Evolutionary conservation across 164 flowering plant genomes (phyloP), one percentile per base, ranked within the genome.

Genomic region (Houttuynia cordata): DNA sequence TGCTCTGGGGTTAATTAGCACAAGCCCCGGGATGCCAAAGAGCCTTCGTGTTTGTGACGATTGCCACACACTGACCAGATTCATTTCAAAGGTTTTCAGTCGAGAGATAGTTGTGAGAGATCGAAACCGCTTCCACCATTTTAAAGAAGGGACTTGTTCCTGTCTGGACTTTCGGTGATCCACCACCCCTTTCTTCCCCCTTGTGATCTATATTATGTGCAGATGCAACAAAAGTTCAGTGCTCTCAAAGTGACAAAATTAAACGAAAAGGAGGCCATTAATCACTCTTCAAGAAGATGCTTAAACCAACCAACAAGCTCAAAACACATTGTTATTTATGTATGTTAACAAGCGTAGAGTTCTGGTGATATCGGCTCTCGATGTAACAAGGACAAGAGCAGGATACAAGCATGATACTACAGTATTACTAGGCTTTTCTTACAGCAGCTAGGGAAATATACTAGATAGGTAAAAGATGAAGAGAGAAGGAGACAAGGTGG

Each of bases 81-180:
- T 61, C 50, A 34, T 67, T 17, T 67, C 69, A 1, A 61, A 67
- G 69, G 39, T 61, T 19, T 67, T 24, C 61, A 7, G 20, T 1
- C 25, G 69, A 22, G 69, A 67, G 15, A 67, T 67, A 20, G 49
- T 67, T 21, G 69, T 67, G 7, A 54, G 69, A 13, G 69, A 67
- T 56, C 64, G 69, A 39, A 67, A 34, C n/a, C 61, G 69, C 22
- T 67, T 61, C 61, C 69, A 67, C 55, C 69, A 67, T 55, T 67
- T 67, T 14, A 60, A 37, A 24, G 64, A 42, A 40, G 69, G 69
- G 10, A 42, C 55, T 20, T 67, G 69, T 50, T 67, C 69, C n/a
- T 67, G 69, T 50, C 14, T 14, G 24, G 69, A 67, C 50, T 67
- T 52, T 30, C 61, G 69, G 69, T 67, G 56, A 61, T 30, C 13